Conservation (phyloP, 208 protist species). For the Willaertia magna region DNA sequence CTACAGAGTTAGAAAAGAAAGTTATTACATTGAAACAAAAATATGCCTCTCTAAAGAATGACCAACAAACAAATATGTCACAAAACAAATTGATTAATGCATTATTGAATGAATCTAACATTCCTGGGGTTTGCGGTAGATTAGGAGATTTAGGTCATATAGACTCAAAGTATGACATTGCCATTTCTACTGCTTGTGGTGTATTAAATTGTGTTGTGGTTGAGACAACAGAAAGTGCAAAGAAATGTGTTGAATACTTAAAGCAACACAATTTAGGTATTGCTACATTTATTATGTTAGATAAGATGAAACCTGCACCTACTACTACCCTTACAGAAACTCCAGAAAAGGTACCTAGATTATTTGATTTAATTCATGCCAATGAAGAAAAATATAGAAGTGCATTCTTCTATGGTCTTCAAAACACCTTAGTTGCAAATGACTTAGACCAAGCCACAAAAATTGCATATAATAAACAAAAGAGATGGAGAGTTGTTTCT, state of each 20-base stretch:
- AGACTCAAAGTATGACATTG: conserved; percentile 86
- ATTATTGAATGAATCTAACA: conserved; percentile 14
- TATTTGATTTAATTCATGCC: conserved; percentile 84
- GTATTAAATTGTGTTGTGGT: conserved; percentile 91
- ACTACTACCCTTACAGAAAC: conserved; percentile 34
- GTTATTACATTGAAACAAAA: neutral
- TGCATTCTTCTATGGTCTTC: conserved; percentile 90
- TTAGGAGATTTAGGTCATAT: conserved; percentile 95
- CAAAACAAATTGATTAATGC: neutral
- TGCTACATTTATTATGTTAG: conserved; percentile 93
- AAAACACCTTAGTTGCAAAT: conserved; percentile 89
- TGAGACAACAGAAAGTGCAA: conserved; percentile 74
- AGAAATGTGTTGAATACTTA: conserved; percentile 71
- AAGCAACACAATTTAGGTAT: conserved; percentile 79
- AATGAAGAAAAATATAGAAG: conserved; percentile 60
- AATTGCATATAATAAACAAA: conserved; percentile 49
- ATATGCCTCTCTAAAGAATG: neutral
- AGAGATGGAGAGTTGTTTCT: conserved; percentile 84
- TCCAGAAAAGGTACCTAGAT: conserved; percentile 23
- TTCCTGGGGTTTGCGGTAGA: conserved; percentile 68
- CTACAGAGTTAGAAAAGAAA: neutral
- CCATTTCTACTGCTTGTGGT: conserved; percentile 85
- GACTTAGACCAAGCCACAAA: conserved; percentile 70
- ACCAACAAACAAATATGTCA: conserved; percentile 1
- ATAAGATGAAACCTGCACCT: conserved; percentile 58